phyloP scores from a whole-genome alignment of 305 asterid species.

The Fraxinus latifolia region DNA sequence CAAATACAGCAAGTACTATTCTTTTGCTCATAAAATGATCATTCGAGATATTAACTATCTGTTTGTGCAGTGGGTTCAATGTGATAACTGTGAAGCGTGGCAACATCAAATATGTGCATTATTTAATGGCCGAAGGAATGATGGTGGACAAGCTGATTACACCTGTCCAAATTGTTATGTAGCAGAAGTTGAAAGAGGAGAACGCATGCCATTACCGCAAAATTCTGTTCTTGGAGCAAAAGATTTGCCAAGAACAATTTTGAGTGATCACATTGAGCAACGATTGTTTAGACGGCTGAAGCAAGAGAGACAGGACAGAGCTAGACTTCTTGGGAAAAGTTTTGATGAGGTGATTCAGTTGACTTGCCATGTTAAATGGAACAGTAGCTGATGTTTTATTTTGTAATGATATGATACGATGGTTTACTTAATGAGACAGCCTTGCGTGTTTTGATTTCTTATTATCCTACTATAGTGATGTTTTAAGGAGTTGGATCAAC shows the following conservation, averaged over 20 bases:
- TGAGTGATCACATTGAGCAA: constrained; percentile 89
- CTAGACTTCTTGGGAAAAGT: constrained; percentile 67
- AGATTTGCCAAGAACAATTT: constrained; percentile 83
- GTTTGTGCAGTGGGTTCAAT: constrained; percentile 89
- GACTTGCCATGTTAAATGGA: constrained; percentile 14
- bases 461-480: neutral
- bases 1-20: constrained; percentile 19
- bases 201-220: constrained; percentile 75
- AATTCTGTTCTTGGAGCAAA: constrained; percentile 97
- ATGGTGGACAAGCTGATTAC: constrained; percentile 96
- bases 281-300: constrained; percentile 64
- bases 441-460: neutral
- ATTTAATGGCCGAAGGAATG: constrained; percentile 94
- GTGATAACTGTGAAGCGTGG: constrained; percentile 98
- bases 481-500: neutral
- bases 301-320: constrained; percentile 81
- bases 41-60: constrained; percentile 23
- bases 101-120: constrained; percentile 96
- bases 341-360: constrained; percentile 71
- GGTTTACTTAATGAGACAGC: neutral
- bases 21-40: constrained; percentile 14
- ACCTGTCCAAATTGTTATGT: constrained; percentile 97
- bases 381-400: constrained; percentile 7
- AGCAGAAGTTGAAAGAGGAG: constrained; percentile 81
- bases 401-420: neutral